These are phyloP conservation scores for Colletotrichum aenigma DNA, from an alignment of 2,329 filamentous ascomycete species.

Conservation along the genomic window DNA sequence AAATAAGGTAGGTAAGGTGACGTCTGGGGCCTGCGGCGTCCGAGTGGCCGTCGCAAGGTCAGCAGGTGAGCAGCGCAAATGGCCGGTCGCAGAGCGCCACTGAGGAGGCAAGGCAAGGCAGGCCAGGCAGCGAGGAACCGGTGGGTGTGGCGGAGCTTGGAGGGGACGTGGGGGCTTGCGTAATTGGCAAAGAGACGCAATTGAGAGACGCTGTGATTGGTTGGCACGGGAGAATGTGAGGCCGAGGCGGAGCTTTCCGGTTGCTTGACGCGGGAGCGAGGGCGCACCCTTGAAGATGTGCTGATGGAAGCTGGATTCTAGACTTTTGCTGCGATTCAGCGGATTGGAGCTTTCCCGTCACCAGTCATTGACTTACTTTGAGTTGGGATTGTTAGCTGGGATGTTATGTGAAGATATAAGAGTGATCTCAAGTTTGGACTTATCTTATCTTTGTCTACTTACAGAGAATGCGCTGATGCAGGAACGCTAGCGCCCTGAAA, in stretches of 20 bases:
- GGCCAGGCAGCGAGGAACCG: constrained; percentile 4
- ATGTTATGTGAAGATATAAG: background rate
- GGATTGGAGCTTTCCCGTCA: background rate
- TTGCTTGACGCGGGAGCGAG: background rate
- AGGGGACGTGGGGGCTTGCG: constrained; percentile 6
- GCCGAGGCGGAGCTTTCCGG: background rate
- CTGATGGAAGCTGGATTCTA: background rate
- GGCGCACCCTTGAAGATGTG: background rate
- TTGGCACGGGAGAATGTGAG: background rate
- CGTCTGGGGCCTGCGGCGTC: background rate
- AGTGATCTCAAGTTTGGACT: background rate
- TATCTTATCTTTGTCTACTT: background rate
- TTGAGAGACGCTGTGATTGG: background rate
- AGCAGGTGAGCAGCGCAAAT: background rate
- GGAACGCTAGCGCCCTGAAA: background rate
- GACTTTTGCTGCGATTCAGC: background rate
- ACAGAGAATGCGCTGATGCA: background rate
- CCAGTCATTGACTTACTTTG: background rate
- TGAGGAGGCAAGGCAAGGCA: background rate
- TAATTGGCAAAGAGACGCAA: background rate
- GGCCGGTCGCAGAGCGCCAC: background rate
- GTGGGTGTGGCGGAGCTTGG: constrained; percentile 8
- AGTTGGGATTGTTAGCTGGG: background rate
- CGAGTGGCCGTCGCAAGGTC: background rate
- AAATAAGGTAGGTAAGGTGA: background rate